Evolutionary conservation across 306 rosid genomes (phyloP).

Genomic region (Casuarina equisetifolia): DNA sequence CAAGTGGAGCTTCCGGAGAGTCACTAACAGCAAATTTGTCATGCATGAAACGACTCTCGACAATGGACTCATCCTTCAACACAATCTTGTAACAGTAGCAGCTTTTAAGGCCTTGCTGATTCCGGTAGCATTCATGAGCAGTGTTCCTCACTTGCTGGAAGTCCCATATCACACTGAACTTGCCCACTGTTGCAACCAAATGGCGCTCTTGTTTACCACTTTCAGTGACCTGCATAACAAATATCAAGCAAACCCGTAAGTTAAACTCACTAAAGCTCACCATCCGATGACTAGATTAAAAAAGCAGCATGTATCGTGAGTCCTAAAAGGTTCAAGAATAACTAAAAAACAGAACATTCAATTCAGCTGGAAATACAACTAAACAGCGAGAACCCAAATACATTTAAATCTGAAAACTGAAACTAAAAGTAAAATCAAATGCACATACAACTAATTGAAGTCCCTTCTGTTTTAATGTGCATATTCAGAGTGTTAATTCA

Average conservation of each 20-base stretch:
- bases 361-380: background rate
- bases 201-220: slow-evolving; percentile 95
- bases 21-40: slow-evolving; percentile 73
- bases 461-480: background rate
- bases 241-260: background rate
- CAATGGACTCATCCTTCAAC: slow-evolving; percentile 84
- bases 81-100: slow-evolving; percentile 91
- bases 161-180: slow-evolving; percentile 98
- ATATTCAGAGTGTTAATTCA: background rate
- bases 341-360: background rate
- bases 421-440: background rate
- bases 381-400: background rate
- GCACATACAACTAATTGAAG: background rate
- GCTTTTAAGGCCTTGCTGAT: slow-evolving; percentile 94
- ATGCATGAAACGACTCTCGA: slow-evolving; percentile 90
- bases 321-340: background rate
- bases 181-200: slow-evolving; percentile 88
- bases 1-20: slow-evolving; percentile 92
- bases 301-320: background rate
- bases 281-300: background rate
- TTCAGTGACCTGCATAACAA: slow-evolving; percentile 68
- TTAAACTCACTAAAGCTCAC: background rate
- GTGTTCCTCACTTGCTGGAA: slow-evolving; percentile 89
- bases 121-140: slow-evolving; percentile 78
- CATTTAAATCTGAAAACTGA: background rate